A percentile compares a stretch with the other conserved stretches of the same genome.
These are phyloP conservation scores for Dispira simplex DNA, from an alignment of 192 early-diverging fungal species.

Conservation along the genomic window DNA sequence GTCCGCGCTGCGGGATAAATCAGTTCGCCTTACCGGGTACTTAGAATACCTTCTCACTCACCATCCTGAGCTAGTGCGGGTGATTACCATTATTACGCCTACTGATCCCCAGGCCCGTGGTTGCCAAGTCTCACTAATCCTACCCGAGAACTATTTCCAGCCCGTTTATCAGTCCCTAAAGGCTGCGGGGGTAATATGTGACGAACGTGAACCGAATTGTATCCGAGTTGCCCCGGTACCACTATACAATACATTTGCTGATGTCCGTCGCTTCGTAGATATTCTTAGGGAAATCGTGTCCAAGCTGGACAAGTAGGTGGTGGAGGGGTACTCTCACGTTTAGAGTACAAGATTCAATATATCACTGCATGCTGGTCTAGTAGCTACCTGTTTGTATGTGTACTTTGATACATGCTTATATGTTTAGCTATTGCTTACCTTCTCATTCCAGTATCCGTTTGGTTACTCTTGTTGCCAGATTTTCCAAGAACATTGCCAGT, in stretches of 20 bases:
- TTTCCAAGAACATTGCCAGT: no score
- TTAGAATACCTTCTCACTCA: slow-evolving; percentile 56
- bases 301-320: background rate
- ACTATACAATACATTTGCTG: slow-evolving; percentile 76
- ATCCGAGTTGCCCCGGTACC: slow-evolving; percentile 84
- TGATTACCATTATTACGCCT: slow-evolving; percentile 67
- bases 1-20: slow-evolving; percentile 54
- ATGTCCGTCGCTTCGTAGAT: slow-evolving; percentile 52
- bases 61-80: slow-evolving; percentile 16
- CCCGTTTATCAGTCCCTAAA: slow-evolving; percentile 44
- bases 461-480: no score
- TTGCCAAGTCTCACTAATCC: slow-evolving; percentile 68
- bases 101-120: slow-evolving; percentile 56
- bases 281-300: slow-evolving; percentile 34
- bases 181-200: slow-evolving; percentile 54
- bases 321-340: background rate
- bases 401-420: no score
- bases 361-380: background rate
- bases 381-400: background rate
- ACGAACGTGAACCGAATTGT: slow-evolving; percentile 81
- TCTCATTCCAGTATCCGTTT: no score
- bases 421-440: no score
- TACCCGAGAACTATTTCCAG: slow-evolving; percentile 25
- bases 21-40: slow-evolving; percentile 65
- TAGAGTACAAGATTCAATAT: background rate